Base-by-base conservation (phyloP, 2,329 filamentous ascomycete genomes). In the Lasiodiplodia sp. region DNA sequence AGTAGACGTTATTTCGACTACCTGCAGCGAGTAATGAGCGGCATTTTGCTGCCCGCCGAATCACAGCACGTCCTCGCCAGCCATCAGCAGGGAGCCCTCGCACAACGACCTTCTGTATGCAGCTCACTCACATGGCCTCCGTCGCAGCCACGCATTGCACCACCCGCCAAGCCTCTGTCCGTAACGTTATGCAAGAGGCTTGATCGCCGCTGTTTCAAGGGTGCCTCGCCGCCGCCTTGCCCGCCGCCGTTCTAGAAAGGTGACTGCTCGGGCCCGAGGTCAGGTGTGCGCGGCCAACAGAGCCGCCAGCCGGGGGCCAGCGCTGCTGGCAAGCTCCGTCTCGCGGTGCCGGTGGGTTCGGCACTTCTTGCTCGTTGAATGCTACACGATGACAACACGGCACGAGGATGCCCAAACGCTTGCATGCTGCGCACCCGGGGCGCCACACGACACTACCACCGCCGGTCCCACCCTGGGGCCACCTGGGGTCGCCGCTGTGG, bases 1-100 rank as follows among this genome's bases (percentile, higher is more conserved):
- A 65, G 51, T 58, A 65, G 67, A 68, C 67, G 67, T 68, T 68
- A 65, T 68, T 65, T 68, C 49, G 67, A 68, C 67, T 58, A 57
- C 58, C 58, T 65, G 67, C 67, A 68, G 56, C 47, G 56, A 53
- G 37, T 63, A 64, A 49, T 58, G 67, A 65, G 58, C 60, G 67
- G 40, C 37, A 68, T 56, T 68, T 57, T 31, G 49, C 40, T 16
- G 28, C 25, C 25, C n/a, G 28, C 47, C 67, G 67, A 65, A 68
- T 68, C 67, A 68, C 58, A 51, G 47, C 47, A 49, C 12, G 16
- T 7, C 14, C 23, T 53, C 56, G 44, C 34, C 49, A 63, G 65
- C 52, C 52, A 37, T 40, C 53, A 58, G 25, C 49, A 67, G 51
- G 55, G 47, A 47, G 47, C 57, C 66, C 56, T 63, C 66, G 56